Evolutionary conservation across 164 flowering plant genomes (phyloP).

Genomic region (Annona squamosa): DNA sequence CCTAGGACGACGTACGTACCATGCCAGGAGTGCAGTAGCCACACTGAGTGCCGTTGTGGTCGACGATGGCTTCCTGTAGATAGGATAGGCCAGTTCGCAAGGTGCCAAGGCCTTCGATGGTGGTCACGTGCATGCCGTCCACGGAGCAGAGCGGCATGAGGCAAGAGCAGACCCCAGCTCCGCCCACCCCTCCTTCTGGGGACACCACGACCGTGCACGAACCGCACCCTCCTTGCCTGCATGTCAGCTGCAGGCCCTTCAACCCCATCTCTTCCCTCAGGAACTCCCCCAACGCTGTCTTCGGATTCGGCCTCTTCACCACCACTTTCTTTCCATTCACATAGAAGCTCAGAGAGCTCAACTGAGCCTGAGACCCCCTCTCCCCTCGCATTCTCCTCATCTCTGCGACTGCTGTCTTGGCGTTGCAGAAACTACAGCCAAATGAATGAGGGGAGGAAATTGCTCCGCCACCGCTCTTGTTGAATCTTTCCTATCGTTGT

Average conservation of each 20-base stretch:
- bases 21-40: conserved; percentile 12
- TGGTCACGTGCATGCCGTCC: conserved; percentile 5
- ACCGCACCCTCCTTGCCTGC: conserved; percentile 10
- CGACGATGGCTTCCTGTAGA: conserved; percentile 5
- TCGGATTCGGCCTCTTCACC: conserved; percentile 4
- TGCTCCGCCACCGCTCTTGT: too few species aligned
- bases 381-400: too few species aligned
- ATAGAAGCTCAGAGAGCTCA: background rate
- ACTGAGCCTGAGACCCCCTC: background rate
- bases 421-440: too few species aligned
- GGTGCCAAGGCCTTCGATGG: conserved; percentile 8
- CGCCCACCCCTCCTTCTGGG: background rate
- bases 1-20: conserved; percentile 1
- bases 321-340: conserved; percentile 3
- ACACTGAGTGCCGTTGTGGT: conserved; percentile 4
- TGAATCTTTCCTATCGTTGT: too few species aligned
- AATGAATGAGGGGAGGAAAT: too few species aligned
- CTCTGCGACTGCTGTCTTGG: too few species aligned
- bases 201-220: conserved; percentile 3
- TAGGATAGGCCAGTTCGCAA: conserved; percentile 4
- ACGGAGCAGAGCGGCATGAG: conserved; percentile 9
- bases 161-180: conserved; percentile 1
- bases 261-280: conserved; percentile 6
- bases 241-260: conserved; percentile 7
- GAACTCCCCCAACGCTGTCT: conserved; percentile 3